Base-by-base conservation (phyloP, 306 rosid genomes). In the Begonia loranthoides region DNA sequence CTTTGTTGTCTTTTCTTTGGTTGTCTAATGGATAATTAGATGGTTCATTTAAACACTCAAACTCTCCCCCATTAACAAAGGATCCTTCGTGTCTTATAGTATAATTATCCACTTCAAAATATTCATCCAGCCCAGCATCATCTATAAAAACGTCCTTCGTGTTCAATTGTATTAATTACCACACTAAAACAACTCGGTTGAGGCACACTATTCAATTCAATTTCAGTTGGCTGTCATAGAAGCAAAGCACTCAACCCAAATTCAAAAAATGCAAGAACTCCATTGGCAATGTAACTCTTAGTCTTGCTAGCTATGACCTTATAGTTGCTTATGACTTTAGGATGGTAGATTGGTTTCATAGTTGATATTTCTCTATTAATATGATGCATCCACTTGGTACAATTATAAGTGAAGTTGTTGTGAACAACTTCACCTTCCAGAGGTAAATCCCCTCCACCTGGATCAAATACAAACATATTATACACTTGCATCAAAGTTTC, bases 111-210 rank as follows among this genome's bases (percentile, higher is more conserved):
- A 90, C 97, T 73, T 90, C 80, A 62, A 90, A 90, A 67, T 90
- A 90, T 54, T 90, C 97, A 70, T 90, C 97, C 95, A 90, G 78
- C 76, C 86, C 95, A 19, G 92, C 87, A 62, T 90, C 99, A 38
- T 90, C 99, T 51, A 90, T 90, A 66, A 90, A 90, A 49, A 95
- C 85, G 76, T 90, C 99, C 59, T 90, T 94, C 1, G 99, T 90
- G 84, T 61, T 90, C 99, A 49, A 90, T 90, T 81, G 85, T 90
- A 85, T 82, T 94, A 51, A 85, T 86, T 28, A 90, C 95, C 58
- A 94, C 99, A 80, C 84, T 90, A 68, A 85, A 90, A 17, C 99
- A 94, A 73, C 76, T 66, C 12, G 92, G 80, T 38, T 67, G 83
- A 56, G 87, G 56, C 58, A 70, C 76, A 57, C 86, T 94, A 2